Evolutionary conservation across 2,329 filamentous ascomycete species (phyloP).

Genomic region (Magnaporthiopsis poae): DNA sequence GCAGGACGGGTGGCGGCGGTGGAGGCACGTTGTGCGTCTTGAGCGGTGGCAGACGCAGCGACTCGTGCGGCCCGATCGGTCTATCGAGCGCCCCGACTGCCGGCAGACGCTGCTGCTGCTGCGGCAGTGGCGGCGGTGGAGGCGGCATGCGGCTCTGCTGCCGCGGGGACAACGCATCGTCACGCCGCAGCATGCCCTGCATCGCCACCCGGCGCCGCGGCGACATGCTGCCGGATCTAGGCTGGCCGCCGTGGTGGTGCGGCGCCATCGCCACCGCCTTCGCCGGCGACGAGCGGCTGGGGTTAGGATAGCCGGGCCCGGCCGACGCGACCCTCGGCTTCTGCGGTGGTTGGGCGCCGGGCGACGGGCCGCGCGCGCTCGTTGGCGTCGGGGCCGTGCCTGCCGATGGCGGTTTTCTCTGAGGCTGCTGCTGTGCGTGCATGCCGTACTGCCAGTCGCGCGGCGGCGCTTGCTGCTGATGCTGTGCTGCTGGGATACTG

Average conservation of each 20-base stretch:
- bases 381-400: not conserved
- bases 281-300: too few species aligned
- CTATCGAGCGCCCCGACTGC: constrained; percentile 15
- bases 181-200: not conserved
- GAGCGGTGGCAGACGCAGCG: constrained; percentile 43
- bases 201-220: not conserved
- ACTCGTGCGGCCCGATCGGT: constrained; percentile 38
- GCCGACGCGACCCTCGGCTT: not conserved
- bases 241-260: too few species aligned
- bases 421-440: not conserved
- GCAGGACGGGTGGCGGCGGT: too few species aligned
- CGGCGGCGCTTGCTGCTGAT: not conserved
- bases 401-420: not conserved
- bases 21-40: constrained; percentile 28
- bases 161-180: not conserved
- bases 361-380: not conserved
- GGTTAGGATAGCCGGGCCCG: not conserved
- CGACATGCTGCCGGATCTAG: too few species aligned
- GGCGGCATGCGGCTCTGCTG: constrained; percentile 1
- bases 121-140: constrained; percentile 3
- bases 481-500: constrained; percentile 4
- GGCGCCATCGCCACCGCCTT: not conserved
- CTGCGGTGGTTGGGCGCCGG: not conserved
- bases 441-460: not conserved
- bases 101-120: constrained; percentile 5